Base-by-base conservation (phyloP, 2,329 filamentous ascomycete genomes). In the Sarocladiaceae sp. region DNA sequence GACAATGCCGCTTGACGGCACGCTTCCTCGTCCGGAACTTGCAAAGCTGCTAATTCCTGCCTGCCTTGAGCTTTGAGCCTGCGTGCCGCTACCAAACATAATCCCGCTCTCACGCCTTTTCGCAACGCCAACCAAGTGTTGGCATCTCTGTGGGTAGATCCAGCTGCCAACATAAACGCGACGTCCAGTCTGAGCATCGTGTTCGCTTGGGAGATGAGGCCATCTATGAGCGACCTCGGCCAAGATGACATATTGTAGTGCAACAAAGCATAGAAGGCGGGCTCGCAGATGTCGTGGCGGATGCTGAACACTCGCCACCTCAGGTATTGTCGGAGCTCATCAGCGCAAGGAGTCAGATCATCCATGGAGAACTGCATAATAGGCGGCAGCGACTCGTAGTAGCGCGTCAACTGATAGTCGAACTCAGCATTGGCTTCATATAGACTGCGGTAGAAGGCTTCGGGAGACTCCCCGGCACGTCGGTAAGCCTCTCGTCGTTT, bases 401-500 rank as follows among this genome's bases (percentile, higher is more conserved):
- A 51, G 33, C 33, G 17, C 15, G 49, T 40, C 33, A 40, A 20
- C 33, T 51, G 49, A 35, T 51, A 51, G 22, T 42, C 25, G 17
- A 51, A 51, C 49, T 51, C 49, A 11, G 11, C 8, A 18, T 37
- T 25, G 8, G 49, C 49, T 12, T 40, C 33, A 23, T 28, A 25
- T 25, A 51, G 20, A 23, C 49, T 51, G 8, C 36, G 49, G 22
- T 26, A 51, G 33, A 51, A 51, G 33, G 31, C 29, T 15, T 33
- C 29, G 29, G 29, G 29, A 10, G 29, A 15, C 8, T 47, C 40
- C 8, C 40, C 40, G 10, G 51, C 51, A 22, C 51, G 51, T 12
- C 51, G 51, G 40, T 52, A 52, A 11, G 51, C 51, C 18, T 52
- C 51, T 3, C 51, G 40, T 17, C 40, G 40, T 31, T 52, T 52